Percentiles rank a stretch among this genome's conserved stretches.
Evolutionary conservation across 148 eudicot species (phyloP).

Genomic region (Nepenthes mirabilis): DNA sequence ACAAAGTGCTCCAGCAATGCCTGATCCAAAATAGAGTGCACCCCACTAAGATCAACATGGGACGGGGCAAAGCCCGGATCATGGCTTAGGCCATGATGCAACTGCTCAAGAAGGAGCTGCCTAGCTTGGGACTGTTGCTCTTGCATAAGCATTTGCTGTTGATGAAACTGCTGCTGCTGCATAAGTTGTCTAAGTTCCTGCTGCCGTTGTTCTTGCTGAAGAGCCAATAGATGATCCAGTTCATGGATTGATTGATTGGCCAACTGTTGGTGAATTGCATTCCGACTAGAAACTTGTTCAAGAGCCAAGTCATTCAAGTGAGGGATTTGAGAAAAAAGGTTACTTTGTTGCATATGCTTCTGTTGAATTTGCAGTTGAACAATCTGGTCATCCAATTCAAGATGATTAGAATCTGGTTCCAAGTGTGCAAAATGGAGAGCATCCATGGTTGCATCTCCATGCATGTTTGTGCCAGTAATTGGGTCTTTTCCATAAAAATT

Average conservation of each 20-base stretch:
- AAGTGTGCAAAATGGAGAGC: constrained; percentile 26
- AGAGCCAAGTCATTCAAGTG: constrained; percentile 43
- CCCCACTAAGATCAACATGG: constrained; percentile 44
- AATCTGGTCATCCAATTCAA: constrained; percentile 48
- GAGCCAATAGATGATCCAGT: constrained; percentile 66
- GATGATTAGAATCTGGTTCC: constrained; percentile 51
- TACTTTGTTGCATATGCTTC: constrained; percentile 47
- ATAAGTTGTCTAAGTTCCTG: constrained; percentile 43
- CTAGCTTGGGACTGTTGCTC: constrained; percentile 69
- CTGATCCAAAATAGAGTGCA: constrained; percentile 44
- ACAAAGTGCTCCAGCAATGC: constrained; percentile 50
- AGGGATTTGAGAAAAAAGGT: constrained; percentile 34
- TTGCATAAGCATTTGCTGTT: constrained; percentile 47
- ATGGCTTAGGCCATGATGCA: constrained; percentile 43
- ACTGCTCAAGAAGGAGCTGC: constrained; percentile 59
- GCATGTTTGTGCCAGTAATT: constrained; percentile 32
- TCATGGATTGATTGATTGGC: constrained; percentile 46
- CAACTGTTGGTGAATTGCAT: constrained; percentile 45
- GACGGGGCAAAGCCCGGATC: constrained; percentile 56
- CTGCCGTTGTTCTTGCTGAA: constrained; percentile 51
- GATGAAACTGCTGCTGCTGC: constrained; percentile 20
- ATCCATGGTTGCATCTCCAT: constrained; percentile 40
- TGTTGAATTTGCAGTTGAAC: constrained; percentile 43
- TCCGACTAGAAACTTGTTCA: constrained; percentile 33
- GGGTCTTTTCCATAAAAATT: constrained; percentile 33